Base-by-base conservation (phyloP, 805 yeast species). In the Candida methanosorbosa region DNA sequence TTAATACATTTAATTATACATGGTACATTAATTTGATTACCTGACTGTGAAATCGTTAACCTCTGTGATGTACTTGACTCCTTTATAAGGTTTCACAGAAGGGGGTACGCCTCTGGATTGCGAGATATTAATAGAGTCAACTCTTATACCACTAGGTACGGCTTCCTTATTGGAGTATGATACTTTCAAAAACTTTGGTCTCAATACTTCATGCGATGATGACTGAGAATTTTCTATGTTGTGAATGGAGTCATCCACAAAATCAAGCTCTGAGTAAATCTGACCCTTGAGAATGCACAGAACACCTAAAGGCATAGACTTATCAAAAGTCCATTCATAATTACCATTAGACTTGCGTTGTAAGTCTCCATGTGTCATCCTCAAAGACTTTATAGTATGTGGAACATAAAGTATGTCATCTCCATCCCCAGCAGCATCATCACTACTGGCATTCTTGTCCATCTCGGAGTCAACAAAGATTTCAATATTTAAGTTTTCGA, bases 351-450 rank as follows among this genome's bases (percentile, higher is more conserved):
- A 69, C n/a, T 34, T 40, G 30, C 67, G 66, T 33, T 69, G 70
- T 44, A 82, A 72, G 48, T 86, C 88, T 6, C 97, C 97, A 37
- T 79, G 79, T 1, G 95, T 79, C 25, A 75, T 61, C 40, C 94
- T 61, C 33, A 74, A 54, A 2, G 78, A 65, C 43, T 76, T 77
- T 25, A 86, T 62, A 26, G 56, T 57, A 18, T 57, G 49, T 6
- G 57, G 45, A n/a, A n/a, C n/a, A n/a, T n/a, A n/a, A n/a, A n/a
- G n/a, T n/a, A n/a, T n/a, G n/a, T n/a, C n/a, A n/a, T n/a, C n/a
- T 5, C 48, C 46, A 7, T 37, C 40, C 3, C 39, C 44, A 0
- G 36, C 11, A 11, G 26, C 9, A 18, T 27, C 34, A n/a, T n/a
- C n/a, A n/a, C n/a, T n/a, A n/a, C n/a, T n/a, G n/a, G n/a, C n/a